These are phyloP conservation scores for Amylostereum areolatum DNA, from an alignment of 1,284 basidiomycete species.

Conservation along the genomic window DNA sequence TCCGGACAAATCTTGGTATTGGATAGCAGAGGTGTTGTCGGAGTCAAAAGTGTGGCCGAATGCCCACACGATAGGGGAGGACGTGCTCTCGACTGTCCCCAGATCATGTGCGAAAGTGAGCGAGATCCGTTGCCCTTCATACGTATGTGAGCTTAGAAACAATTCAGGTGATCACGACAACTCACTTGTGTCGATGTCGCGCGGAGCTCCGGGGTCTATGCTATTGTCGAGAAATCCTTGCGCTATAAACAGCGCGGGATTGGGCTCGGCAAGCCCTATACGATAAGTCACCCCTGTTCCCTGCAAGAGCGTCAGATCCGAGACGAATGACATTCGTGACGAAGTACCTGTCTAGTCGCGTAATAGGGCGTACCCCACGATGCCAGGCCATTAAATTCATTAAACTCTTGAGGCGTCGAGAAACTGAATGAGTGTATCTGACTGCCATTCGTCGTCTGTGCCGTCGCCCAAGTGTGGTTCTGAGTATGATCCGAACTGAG, in stretches of 20 bases:
- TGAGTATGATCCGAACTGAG: constrained; percentile 5
- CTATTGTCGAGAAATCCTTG: constrained; percentile 26
- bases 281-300: constrained; percentile 11
- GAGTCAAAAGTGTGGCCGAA: constrained; percentile 21
- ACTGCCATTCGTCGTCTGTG: not conserved
- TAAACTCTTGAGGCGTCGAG: not conserved
- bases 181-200: constrained; percentile 20
- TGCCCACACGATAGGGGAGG: not conserved
- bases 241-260: constrained; percentile 24
- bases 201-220: constrained; percentile 24
- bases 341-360: not conserved
- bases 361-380: not conserved
- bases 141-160: too few relatives aligned
- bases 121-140: constrained; percentile 18
- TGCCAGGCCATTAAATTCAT: not conserved
- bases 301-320: not conserved
- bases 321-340: not conserved
- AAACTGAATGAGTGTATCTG: not conserved
- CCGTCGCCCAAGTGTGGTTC: not conserved
- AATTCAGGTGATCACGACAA: not conserved
- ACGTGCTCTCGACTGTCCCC: not conserved
- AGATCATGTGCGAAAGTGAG: not conserved
- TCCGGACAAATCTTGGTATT: constrained; percentile 11
- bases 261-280: constrained; percentile 22
- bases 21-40: constrained; percentile 12